These are phyloP conservation scores for Alternaria consortialis DNA, from an alignment of 2,329 filamentous ascomycete genomes.

Conservation along the genomic window DNA sequence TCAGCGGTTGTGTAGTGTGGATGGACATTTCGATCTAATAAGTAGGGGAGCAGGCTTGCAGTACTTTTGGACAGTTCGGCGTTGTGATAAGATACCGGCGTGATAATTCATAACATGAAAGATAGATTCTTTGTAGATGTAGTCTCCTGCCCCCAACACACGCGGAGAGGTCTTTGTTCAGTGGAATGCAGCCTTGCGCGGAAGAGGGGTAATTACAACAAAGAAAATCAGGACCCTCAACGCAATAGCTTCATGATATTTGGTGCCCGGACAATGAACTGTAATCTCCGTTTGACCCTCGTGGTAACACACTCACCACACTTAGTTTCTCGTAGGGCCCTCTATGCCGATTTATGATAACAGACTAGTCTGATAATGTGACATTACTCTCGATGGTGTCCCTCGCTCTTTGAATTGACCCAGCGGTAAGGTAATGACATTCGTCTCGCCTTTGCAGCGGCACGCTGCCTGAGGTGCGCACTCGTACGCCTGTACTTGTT, in stretches of 20 bases:
- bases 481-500: slow-evolving; percentile 34
- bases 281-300: background rate
- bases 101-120: background rate
- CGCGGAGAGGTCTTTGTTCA: background rate
- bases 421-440: slow-evolving; percentile 33
- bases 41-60: too few relatives aligned
- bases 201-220: background rate
- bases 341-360: too few relatives aligned
- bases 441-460: slow-evolving; percentile 33
- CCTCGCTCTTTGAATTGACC: slow-evolving; percentile 17
- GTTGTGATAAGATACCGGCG: background rate
- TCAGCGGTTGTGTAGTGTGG: background rate
- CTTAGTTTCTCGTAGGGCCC: background rate
- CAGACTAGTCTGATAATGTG: background rate
- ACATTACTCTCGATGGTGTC: background rate
- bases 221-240: background rate
- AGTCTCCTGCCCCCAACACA: background rate
- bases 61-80: background rate
- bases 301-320: background rate
- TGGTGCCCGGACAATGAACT: background rate
- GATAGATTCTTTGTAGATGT: background rate
- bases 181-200: background rate
- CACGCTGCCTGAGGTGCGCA: slow-evolving; percentile 33
- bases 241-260: background rate
- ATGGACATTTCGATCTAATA: background rate